Base-by-base conservation (phyloP, 2,329 filamentous ascomycete species). In the Microdochium nivale region DNA sequence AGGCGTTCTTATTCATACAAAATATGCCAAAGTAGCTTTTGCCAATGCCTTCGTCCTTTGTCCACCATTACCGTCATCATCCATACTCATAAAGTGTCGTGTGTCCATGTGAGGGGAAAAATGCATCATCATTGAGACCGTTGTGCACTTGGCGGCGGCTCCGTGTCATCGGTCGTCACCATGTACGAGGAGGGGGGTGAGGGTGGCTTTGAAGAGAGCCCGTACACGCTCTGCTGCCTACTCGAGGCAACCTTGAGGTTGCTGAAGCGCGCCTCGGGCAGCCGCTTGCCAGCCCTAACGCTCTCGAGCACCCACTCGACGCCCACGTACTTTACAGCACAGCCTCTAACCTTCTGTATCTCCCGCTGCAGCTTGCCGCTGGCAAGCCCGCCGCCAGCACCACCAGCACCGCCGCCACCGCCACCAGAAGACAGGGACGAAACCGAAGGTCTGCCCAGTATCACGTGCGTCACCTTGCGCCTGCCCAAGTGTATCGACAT, bases 251-350 rank as follows among this genome's bases (percentile, higher is more conserved):
- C 66, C 58, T 80, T 83, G 57, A 87, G 65, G 44, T 75, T 78
- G 32, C 80, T 76, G 64, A 91, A 96, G 50, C 80, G 75, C 25
- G 83, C 78, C 69, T 96, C 91, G 0, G 87, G 76, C 43, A 95
- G 73, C 51, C 90, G 76, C 64, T 81, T 88, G 2, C 85, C 86
- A 1, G 79, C 83, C 58, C 86, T 87, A 58, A 96, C 76, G 65
- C 89, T 91, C 64, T 95, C 88, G n/a, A 95, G 69, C 5, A 88
- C 81, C 88, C 90, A 96, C 60, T 95, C 86, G 25, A 85, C 88
- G 49, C 78, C 81, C 51, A 96, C 86, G 66, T 87, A 92, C 70
- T 85, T 91, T 49, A 95, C 76, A 25, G 79, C 81, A 56, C 80
- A 82, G 11, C 88, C 88, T 23, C 85, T 76, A 3, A 82, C 73